A percentile compares a stretch with the other conserved stretches of the same genome.
Evolutionary conservation across 306 rosid species (phyloP).

Genomic region (Malus asiatica): DNA sequence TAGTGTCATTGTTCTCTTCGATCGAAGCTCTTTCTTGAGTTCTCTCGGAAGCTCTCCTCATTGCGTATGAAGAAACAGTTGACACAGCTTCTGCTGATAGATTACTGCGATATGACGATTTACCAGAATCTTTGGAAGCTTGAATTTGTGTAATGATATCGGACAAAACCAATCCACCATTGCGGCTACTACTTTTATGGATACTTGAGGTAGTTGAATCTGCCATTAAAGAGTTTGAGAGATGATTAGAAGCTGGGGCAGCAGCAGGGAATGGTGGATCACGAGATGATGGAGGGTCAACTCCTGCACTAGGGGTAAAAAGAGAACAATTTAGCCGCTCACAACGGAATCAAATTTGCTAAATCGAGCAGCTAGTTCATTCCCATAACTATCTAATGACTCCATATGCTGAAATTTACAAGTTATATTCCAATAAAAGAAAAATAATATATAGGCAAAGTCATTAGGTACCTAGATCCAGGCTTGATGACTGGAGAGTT

Average conservation of each 20-base stretch:
- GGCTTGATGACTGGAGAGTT: conserved; percentile 71
- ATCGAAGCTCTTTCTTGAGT: conserved; percentile 51
- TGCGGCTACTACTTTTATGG: conserved; percentile 63
- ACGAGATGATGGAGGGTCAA: conserved; percentile 99
- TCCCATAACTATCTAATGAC: conserved; percentile 1
- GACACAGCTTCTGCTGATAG: conserved; percentile 45
- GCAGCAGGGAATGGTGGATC: conserved; percentile 98
- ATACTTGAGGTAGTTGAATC: conserved; percentile 54
- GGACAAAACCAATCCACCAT: conserved; percentile 82
- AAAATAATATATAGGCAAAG: conserved; percentile 26
- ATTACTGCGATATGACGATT: conserved; percentile 44
- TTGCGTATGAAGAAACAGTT: conserved; percentile 49
- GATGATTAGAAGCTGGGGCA: conserved; percentile 67
- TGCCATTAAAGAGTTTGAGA: conserved; percentile 42
- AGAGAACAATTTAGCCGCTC: conserved; percentile 73
- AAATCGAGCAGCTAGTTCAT: not conserved
- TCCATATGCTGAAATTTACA: conserved; percentile 12
- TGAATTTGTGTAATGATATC: conserved; percentile 94
- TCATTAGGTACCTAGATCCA: conserved; percentile 92
- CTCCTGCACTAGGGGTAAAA: conserved; percentile 99
- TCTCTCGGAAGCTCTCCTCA: conserved; percentile 58
- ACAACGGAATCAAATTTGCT: conserved; percentile 26
- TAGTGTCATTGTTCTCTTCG: conserved; percentile 50
- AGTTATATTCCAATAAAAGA: conserved; percentile 6
- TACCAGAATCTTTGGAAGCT: conserved; percentile 82